phyloP scores from a whole-genome alignment of 2,329 filamentous ascomycete species.

The Exophiala spinifera region DNA sequence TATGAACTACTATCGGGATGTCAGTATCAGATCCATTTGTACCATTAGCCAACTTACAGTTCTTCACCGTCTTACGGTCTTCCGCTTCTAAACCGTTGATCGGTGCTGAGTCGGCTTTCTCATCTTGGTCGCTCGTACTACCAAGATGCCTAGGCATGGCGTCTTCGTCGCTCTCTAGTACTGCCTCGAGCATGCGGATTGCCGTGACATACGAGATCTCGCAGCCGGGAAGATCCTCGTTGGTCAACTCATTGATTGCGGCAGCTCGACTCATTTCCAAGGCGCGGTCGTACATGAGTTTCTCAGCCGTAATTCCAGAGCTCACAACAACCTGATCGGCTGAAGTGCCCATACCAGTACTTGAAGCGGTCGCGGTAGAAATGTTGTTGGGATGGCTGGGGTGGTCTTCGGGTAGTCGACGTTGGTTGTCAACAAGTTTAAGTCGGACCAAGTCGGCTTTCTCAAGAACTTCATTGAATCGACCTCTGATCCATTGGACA shows the following conservation, averaged over 20 bases:
- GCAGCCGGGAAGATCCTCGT: slow-evolving; percentile 80
- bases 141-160: slow-evolving; percentile 32
- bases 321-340: slow-evolving; percentile 79
- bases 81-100: slow-evolving; percentile 46
- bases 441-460: slow-evolving; percentile 93
- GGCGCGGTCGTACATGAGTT: slow-evolving; percentile 95
- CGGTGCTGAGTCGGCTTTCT: slow-evolving; percentile 36
- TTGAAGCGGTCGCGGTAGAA: slow-evolving; percentile 55
- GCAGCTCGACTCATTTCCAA: slow-evolving; percentile 94
- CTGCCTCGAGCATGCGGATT: slow-evolving; percentile 90
- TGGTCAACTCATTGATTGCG: slow-evolving; percentile 92
- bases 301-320: slow-evolving; percentile 87
- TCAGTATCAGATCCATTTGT: slow-evolving; percentile 26
- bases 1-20: slow-evolving; percentile 42
- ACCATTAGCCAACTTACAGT: slow-evolving; percentile 42
- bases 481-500: slow-evolving; percentile 88
- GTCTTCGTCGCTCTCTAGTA: slow-evolving; percentile 76
- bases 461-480: slow-evolving; percentile 95
- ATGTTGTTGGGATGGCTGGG: slow-evolving; percentile 82
- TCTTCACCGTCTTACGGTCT: slow-evolving; percentile 49
- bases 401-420: slow-evolving; percentile 76
- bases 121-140: slow-evolving; percentile 29
- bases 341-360: slow-evolving; percentile 59
- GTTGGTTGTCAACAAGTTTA: slow-evolving; percentile 82
- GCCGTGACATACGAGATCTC: slow-evolving; percentile 92